Base-by-base conservation (phyloP, 2,329 filamentous ascomycete genomes). In the Endothia cerciana region DNA sequence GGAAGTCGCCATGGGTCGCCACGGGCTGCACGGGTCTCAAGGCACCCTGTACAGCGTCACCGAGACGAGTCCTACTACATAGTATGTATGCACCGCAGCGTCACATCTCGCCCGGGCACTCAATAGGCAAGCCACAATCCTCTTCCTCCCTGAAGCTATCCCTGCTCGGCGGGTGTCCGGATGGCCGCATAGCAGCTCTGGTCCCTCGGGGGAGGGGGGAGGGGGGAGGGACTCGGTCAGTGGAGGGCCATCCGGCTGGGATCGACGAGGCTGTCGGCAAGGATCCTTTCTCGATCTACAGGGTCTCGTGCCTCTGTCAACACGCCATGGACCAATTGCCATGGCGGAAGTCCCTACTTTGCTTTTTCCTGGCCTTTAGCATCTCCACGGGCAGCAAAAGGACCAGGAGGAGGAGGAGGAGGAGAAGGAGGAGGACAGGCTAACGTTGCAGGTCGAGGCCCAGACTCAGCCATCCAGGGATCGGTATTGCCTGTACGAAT, bases 91-190 rank as follows among this genome's bases (percentile, higher is more conserved):
- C n/a, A 63, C 45, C 33, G 43, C 43, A 30, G 47, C 53, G 41
- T 64, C 45, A 40, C 51, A 33, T 47, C n/a, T 56, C 60, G 33
- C 17, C 28, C n/a, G 47, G 33, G 30, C 33, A 62, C n/a, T n/a
- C 49, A 41, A 55, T 30, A 17, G 28, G 40, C 55, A 57, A 57
- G 22, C 30, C 25, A 56, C 51, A 47, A 57, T 63, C 49, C 63
- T 55, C 15, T 7, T 4, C 40, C 15, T 58, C 33, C 22, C 19
- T 33, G 40, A 60, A 38, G 49, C n/a, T 8, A 25, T 28, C 49
- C 56, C 57, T 57, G 57, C 56, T 41, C 17, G n/a, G 36, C 7
- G 45, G 45, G 19, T 55, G 63, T n/a, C 38, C 47, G 36, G 40
- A 58, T 33, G 10, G 28, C n/a, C 36, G 36, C 38, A 17, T 15